phyloP scores from a whole-genome alignment of 2,329 filamentous ascomycete species.

The Penicillium expansum region DNA sequence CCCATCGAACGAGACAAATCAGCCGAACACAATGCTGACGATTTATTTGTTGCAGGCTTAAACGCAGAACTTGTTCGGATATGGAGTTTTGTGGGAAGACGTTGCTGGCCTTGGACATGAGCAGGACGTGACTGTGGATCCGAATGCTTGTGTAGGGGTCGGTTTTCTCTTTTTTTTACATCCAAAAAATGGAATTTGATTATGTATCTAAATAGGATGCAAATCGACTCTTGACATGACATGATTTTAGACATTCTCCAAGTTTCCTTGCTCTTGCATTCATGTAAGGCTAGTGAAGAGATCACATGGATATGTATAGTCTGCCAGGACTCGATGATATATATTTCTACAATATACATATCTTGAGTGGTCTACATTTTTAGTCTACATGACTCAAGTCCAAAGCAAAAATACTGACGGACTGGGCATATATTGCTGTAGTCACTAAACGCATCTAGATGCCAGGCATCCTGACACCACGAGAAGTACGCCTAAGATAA shows the following conservation, averaged over 20 bases:
- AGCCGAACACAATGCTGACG: conserved; percentile 6
- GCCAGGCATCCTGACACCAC: neutral
- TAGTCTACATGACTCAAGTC: neutral
- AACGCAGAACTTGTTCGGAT: conserved; percentile 32
- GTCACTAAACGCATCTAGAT: neutral
- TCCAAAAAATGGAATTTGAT: conserved; percentile 36
- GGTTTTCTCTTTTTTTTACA: conserved; percentile 33
- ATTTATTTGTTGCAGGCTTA: conserved; percentile 27
- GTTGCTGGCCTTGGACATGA: conserved; percentile 31
- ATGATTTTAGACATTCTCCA: conserved; percentile 27
- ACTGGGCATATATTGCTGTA: neutral
- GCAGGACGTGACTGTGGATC: conserved; percentile 32
- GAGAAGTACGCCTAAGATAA: neutral
- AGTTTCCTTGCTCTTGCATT: conserved; percentile 3
- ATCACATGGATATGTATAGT: neutral
- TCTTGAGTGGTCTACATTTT: neutral
- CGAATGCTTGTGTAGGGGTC: conserved; percentile 31
- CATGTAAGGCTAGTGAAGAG: neutral
- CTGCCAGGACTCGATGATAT: neutral
- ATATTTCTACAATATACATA: neutral
- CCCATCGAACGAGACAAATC: neutral
- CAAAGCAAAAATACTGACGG: neutral
- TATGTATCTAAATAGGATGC: conserved; percentile 44
- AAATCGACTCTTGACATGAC: conserved; percentile 41
- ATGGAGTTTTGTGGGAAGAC: conserved; percentile 38